Evolutionary conservation across 1,139 yeast species (phyloP).

Genomic region (Suhomyces panamericanus): DNA sequence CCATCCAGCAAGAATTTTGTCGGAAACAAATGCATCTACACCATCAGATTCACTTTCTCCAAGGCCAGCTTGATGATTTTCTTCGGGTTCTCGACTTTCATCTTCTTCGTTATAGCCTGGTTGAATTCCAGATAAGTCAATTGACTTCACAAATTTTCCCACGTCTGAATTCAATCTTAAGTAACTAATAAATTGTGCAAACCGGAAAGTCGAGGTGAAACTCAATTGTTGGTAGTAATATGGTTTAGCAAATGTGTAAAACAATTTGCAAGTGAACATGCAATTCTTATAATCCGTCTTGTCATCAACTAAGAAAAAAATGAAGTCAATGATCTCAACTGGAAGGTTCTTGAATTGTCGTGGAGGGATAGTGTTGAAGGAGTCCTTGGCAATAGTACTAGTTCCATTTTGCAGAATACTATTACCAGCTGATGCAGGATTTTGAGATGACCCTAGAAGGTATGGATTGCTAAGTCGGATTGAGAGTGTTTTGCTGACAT

Average conservation of each 20-base stretch:
- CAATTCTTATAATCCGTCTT: slow-evolving; percentile 34
- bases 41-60: slow-evolving; percentile 14
- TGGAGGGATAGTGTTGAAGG: slow-evolving; percentile 7
- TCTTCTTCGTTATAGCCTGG: slow-evolving; percentile 47
- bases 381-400: slow-evolving; percentile 4
- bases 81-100: slow-evolving; percentile 13
- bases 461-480: slow-evolving; percentile 24
- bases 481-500: slow-evolving; percentile 34
- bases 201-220: slow-evolving; percentile 68
- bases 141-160: slow-evolving; percentile 52
- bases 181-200: slow-evolving; percentile 74
- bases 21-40: slow-evolving; percentile 5
- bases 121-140: slow-evolving; percentile 58
- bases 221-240: slow-evolving; percentile 54
- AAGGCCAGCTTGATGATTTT: slow-evolving; percentile 2
- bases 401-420: slow-evolving; percentile 3
- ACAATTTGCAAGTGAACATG: slow-evolving; percentile 49
- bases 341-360: slow-evolving; percentile 31
- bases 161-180: slow-evolving; percentile 54
- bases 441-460: slow-evolving; percentile 9
- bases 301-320: slow-evolving; percentile 34
- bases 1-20: slow-evolving; percentile 66
- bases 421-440: not conserved
- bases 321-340: slow-evolving; percentile 34
- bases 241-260: slow-evolving; percentile 54